These are phyloP conservation scores for Annona cherimola DNA, from an alignment of 164 flowering plant species.

Conservation along the genomic window DNA sequence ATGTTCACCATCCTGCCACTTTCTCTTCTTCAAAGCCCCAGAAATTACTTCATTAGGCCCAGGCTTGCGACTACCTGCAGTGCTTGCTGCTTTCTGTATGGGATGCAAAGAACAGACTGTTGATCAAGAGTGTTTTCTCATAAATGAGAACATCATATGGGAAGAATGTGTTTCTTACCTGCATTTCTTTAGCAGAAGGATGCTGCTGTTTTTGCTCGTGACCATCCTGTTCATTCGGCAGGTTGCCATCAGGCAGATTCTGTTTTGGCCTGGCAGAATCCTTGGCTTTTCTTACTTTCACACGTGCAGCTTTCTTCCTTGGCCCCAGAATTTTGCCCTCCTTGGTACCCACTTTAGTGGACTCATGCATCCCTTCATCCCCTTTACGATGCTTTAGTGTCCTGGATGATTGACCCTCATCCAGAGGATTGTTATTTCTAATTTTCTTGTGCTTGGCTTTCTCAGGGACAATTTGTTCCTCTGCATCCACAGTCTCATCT, in stretches of 20 bases:
- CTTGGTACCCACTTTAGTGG: slow-evolving; percentile 6
- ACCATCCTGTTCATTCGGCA: slow-evolving; percentile 9
- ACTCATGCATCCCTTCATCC: slow-evolving; percentile 17
- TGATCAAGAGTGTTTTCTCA: neutral
- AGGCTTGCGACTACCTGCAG: neutral
- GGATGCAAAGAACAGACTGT: neutral
- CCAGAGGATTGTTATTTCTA: slow-evolving; percentile 28
- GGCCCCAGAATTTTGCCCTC: slow-evolving; percentile 11
- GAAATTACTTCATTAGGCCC: slow-evolving; percentile 13
- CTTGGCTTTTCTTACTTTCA: slow-evolving; percentile 13
- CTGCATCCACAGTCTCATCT: slow-evolving; percentile 2
- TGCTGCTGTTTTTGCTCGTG: slow-evolving; percentile 11
- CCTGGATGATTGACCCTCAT: slow-evolving; percentile 11
- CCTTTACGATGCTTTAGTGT: slow-evolving; percentile 10
- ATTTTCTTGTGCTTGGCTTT: slow-evolving; percentile 10
- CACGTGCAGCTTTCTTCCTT: slow-evolving; percentile 30
- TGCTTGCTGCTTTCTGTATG: neutral
- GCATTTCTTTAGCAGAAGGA: slow-evolving; percentile 10
- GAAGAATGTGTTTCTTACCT: neutral
- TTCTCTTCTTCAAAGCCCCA: slow-evolving; percentile 35
- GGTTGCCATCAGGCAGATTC: neutral
- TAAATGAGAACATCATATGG: neutral
- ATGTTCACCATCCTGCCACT: slow-evolving; percentile 21
- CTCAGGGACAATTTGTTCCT: slow-evolving; percentile 16
- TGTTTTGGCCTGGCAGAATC: slow-evolving; percentile 8